Evolutionary conservation across 768 basidiomycete genomes (phyloP), one percentile per base, ranked within the genome.

Genomic region (Mycena metata): DNA sequence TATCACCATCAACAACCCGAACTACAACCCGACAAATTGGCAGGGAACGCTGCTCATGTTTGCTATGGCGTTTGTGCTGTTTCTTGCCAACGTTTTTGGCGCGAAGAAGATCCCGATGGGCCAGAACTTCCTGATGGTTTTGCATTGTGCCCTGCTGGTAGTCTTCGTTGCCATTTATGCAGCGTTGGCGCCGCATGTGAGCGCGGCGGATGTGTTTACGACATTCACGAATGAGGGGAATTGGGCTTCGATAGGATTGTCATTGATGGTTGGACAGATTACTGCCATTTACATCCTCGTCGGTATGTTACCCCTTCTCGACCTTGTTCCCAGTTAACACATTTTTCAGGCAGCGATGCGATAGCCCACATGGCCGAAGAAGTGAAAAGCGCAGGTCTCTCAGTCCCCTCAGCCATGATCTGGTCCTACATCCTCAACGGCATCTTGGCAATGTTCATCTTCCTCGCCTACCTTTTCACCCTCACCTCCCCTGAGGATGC

Each of bases 341-440:
- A 49, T 62, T 62, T 54, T 45, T 41, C 41, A 62, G 61, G 61
- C 51, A 62, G 61, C 61, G 61, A 62, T 50, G 61, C 61, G 35
- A 62, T 62, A 62, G 61, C 61, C 61, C 61, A 62, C 61, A 62
- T 62, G 61, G 61, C 61, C 51, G 61, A 62, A 62, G 61, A 62
- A 62, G 61, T 62, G 51, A 62, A 43, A 62, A 62, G 61, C 51
- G 61, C 61, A 62, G 61, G 61, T 62, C 61, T 62, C 61, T 62
- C 61, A 26, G 61, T 62, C 61, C 61, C 61, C 51, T 62, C 61
- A 62, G 61, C 61, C 61, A 62, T 62, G 61, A 62, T 62, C 50
- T 62, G 61, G 61, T 62, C 61, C 61, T 62, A 62, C 61, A 62
- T 62, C 61, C 61, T 62, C 51, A 62, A 62, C 42, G 61, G 61